Evolutionary conservation across 2,329 filamentous ascomycete species (phyloP).

Genomic region (Cadophora luteo-olivacea): DNA sequence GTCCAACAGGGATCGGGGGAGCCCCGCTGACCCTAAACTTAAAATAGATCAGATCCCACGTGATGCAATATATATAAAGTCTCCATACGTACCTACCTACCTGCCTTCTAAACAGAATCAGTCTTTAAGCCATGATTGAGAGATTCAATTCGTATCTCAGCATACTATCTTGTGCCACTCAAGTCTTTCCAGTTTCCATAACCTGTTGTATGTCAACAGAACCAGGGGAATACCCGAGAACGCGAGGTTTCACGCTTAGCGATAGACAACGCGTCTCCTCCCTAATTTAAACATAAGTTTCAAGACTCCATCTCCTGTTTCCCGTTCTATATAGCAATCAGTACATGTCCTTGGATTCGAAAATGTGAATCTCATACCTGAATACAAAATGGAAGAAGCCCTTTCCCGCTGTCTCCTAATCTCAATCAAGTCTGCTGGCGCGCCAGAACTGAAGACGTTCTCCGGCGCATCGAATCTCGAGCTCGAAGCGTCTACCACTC

Average conservation of each 20-base stretch:
- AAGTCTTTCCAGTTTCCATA: background rate
- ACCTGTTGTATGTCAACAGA: background rate
- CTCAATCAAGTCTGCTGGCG: background rate
- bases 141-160: background rate
- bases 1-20: constrained; percentile 10
- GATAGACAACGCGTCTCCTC: background rate
- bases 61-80: background rate
- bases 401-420: constrained; percentile 1
- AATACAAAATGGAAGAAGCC: background rate
- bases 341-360: background rate
- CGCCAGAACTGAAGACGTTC: constrained; percentile 6
- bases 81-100: no score
- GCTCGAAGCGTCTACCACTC: background rate
- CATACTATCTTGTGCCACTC: background rate
- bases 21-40: background rate
- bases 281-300: background rate
- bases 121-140: no score
- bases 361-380: background rate
- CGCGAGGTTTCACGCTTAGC: background rate
- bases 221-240: constrained; percentile 3
- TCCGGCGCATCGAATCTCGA: background rate
- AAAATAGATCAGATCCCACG: background rate
- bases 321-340: background rate
- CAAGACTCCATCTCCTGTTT: background rate
- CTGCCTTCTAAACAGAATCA: no score